Evolutionary conservation across 495 filamentous ascomycete genomes (phyloP), one percentile per base, ranked within the genome.

Genomic region (Xylaria intraflava): DNA sequence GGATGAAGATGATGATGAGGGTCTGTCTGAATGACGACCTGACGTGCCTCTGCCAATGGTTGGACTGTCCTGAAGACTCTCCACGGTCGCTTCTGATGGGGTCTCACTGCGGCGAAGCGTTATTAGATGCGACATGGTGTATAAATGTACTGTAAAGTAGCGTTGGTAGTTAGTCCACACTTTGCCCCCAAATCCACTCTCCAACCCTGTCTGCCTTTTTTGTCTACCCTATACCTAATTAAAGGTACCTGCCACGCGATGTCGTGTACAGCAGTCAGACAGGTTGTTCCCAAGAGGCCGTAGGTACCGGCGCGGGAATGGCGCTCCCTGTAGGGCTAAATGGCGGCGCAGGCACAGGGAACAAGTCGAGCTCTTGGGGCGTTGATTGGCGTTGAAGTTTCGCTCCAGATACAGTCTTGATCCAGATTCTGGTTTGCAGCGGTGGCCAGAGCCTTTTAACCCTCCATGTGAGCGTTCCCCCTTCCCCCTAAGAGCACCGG

Each of bases 121-220:
- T n/a, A n/a, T 66, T 61, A 68, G 67, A 66, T 74, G 72, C 67
- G 73, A 76, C 73, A 76, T 72, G 69, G 64, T 68, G 53, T 6
- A n/a, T 40, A 40, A 40, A n/a, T 19, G n/a, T n/a, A n/a, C n/a
- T n/a, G n/a, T n/a, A n/a, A 40, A 40, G 17, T 40, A 40, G 5
- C 12, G n/a, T n/a, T n/a, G n/a, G n/a, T n/a, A n/a, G 10, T 6
- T 14, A 40, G 47, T 23, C 47, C 47, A 19, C 47, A 17, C 47
- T 33, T 33, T 33, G 44, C 27, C 44, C 44, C n/a, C n/a, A n/a
- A n/a, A n/a, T n/a, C n/a, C n/a, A n/a, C n/a, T n/a, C n/a, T n/a
- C n/a, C n/a, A n/a, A n/a, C n/a, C n/a, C n/a, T n/a, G n/a, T n/a
- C n/a, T n/a, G n/a, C n/a, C n/a, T n/a, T n/a, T n/a, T n/a, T n/a